Evolutionary conservation across 305 asterid species (phyloP).

Genomic region (Petunia hybrid): DNA sequence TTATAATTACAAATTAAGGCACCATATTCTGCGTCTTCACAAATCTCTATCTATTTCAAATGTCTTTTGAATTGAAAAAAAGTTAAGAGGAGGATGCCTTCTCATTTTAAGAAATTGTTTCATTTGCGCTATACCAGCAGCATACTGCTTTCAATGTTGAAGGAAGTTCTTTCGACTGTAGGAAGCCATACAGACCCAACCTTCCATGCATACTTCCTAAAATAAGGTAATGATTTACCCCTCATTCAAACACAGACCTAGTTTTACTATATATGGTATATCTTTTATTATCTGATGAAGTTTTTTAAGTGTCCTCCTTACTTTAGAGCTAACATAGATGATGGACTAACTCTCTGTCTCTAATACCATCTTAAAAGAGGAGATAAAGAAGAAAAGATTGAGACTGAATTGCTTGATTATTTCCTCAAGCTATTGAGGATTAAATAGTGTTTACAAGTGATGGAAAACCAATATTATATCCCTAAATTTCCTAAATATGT

Average conservation of each 20-base stretch:
- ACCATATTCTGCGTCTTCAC: background rate
- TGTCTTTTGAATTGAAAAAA: slow-evolving; percentile 21
- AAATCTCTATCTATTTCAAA: background rate
- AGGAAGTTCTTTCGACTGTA: no score
- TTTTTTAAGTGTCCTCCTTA: no score
- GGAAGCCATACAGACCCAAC: no score
- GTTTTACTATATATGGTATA: no score
- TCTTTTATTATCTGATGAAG: no score
- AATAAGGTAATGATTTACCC: no score
- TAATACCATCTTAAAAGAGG: slow-evolving; percentile 9
- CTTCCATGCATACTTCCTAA: no score
- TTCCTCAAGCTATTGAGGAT: background rate
- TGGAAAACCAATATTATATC: slow-evolving; percentile 21
- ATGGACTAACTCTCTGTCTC: slow-evolving; percentile 3
- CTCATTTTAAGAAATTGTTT: no score
- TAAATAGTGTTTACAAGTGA: background rate
- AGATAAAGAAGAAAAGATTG: slow-evolving; percentile 4
- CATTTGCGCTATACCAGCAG: no score
- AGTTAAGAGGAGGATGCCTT: background rate
- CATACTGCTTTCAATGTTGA: no score
- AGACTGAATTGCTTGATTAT: background rate
- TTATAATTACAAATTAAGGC: slow-evolving; percentile 1
- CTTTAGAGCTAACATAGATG: background rate
- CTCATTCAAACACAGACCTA: no score
- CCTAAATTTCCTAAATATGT: background rate